Conservation (phyloP, 192 early-diverging fungal species). For the Paraglomus occultum region DNA sequence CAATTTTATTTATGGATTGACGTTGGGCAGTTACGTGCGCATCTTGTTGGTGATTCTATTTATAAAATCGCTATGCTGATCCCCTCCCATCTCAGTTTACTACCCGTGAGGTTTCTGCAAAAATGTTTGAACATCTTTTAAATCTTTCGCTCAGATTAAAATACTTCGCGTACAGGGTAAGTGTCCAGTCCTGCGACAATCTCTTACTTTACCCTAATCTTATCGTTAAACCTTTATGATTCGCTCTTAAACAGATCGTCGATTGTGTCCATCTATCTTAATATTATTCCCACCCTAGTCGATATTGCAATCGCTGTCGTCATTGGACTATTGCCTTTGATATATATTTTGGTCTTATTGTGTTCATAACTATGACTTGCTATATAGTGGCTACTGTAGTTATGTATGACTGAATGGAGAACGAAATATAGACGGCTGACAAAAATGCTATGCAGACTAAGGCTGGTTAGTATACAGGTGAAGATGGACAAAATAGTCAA, state of each 20-base stretch:
- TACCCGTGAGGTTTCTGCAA: conserved; percentile 62
- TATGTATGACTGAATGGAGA: conserved; percentile 84
- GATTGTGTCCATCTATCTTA: conserved; percentile 76
- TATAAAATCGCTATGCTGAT: background rate
- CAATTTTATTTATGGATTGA: conserved; percentile 86
- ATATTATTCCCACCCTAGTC: conserved; percentile 81
- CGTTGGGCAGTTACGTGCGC: conserved; percentile 61
- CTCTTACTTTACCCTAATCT: background rate
- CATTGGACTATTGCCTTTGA: conserved; percentile 70
- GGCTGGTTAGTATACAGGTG: conserved; percentile 53
- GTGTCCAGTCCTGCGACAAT: background rate
- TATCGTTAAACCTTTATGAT: background rate
- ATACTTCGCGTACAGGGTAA: conserved; percentile 83
- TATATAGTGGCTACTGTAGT: conserved; percentile 77
- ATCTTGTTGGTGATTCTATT: background rate
- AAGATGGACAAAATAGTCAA: conserved; percentile 33
- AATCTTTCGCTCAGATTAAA: conserved; percentile 85
- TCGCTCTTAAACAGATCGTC: conserved; percentile 47
- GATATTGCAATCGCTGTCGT: conserved; percentile 81
- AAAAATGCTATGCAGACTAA: conserved; percentile 71
- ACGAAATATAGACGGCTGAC: conserved; percentile 70
- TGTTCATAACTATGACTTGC: conserved; percentile 78
- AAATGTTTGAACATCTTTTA: conserved; percentile 88
- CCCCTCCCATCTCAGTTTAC: conserved; percentile 30
- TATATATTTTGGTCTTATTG: conserved; percentile 73